Base-by-base conservation (phyloP, 1,139 yeast genomes). In the Blastobotrys capitulatus region DNA sequence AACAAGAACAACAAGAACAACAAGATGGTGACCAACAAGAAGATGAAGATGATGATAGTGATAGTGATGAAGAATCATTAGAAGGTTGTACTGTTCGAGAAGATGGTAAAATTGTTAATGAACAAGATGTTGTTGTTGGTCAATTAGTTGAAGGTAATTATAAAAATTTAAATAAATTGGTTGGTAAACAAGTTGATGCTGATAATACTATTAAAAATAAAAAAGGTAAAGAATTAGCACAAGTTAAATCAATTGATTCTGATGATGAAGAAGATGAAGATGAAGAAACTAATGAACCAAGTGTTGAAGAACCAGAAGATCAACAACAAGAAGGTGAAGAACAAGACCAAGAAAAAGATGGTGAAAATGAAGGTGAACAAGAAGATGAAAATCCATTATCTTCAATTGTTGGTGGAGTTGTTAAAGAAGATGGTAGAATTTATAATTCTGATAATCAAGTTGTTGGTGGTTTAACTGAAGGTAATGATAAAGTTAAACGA, bases 21-120 rank as follows among this genome's bases (percentile, higher is more conserved):
- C 67, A 68, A 5, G 53, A 53, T 6, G 67, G 63, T 39, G n/a
- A n/a, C n/a, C 47, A 44, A 4, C 54, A 52, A 45, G 70, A 66
- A 16, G 53, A 13, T 8, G 40, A 37, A 6, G 27, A 37, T 5
- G 38, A 19, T 18, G 38, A 35, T 18, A 8, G 8, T 15, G 37
- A 54, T 19, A 53, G 64, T 9, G 71, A 69, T 0, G 60, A 58
- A 42, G 44, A 49, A 4, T 49, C 65, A 13, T 46, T 65, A 18
- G 49, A 59, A 42, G 49, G 44, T 10, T 52, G 66, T 10, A 54
- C 60, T 2, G 65, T 46, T 26, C 42, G 36, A 22, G 49, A 46
- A 32, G 44, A 31, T 15, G 49, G 49, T 12, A 31, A 46, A 10
- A 46, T 46, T 15, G 39, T 41, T 15, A 31, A 36, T 19, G 34